phyloP scores from a whole-genome alignment of 2,329 filamentous ascomycete genomes.

The Exophiala sp. region DNA sequence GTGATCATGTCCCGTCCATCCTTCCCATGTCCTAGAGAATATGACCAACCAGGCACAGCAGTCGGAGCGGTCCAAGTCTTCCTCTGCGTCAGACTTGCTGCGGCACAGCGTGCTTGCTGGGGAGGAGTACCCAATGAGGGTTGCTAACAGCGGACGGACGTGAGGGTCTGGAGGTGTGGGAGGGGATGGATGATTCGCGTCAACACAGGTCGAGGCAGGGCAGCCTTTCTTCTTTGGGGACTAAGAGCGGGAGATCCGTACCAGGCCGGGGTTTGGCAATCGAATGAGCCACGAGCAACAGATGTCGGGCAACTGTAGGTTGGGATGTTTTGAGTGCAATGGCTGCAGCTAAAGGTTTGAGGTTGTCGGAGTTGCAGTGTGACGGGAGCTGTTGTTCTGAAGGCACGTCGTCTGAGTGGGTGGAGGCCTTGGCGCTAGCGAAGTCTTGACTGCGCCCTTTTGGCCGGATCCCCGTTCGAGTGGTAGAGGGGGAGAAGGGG shows the following conservation, averaged over 20 bases:
- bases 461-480: neutral
- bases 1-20: neutral
- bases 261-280: neutral
- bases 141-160: slow-evolving; percentile 1
- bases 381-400: slow-evolving; percentile 10
- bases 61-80: neutral
- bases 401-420: slow-evolving; percentile 18
- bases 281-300: neutral
- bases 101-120: slow-evolving; percentile 1
- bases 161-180: slow-evolving; percentile 1
- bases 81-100: neutral
- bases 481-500: too few relatives aligned
- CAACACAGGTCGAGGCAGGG: neutral
- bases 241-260: neutral
- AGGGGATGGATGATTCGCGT: neutral
- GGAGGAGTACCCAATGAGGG: slow-evolving; percentile 12
- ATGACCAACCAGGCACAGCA: slow-evolving; percentile 15
- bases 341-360: slow-evolving; percentile 2
- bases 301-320: slow-evolving; percentile 8
- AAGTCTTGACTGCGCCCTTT: slow-evolving; percentile 3
- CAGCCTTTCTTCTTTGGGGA: neutral
- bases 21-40: slow-evolving; percentile 7
- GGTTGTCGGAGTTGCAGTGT: slow-evolving; percentile 6
- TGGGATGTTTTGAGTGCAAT: slow-evolving; percentile 2
- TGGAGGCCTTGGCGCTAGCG: slow-evolving; percentile 19